Evolutionary conservation across 768 basidiomycete species (phyloP).

Genomic region (Phlegmacium glaucopus): DNA sequence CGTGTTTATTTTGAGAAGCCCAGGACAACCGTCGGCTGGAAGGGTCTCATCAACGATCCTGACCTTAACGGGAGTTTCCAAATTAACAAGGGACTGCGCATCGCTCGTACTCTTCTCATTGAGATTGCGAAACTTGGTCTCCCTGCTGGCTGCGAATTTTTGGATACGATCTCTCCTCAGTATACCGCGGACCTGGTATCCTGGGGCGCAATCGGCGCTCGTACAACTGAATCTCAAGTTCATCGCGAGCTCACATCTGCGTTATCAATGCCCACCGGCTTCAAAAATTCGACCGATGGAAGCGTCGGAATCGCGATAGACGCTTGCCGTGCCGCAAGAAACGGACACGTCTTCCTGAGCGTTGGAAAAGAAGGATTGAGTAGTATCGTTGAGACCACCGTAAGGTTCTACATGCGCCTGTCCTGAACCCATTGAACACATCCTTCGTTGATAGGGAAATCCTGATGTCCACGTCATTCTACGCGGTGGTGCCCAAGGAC

Average conservation of each 20-base stretch:
- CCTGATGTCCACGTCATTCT: slow-evolving; percentile 93
- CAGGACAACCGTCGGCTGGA: slow-evolving; percentile 97
- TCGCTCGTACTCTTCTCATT: slow-evolving; percentile 82
- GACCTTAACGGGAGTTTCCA: slow-evolving; percentile 91
- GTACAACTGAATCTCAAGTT: slow-evolving; percentile 91
- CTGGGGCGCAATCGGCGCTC: slow-evolving; percentile 96
- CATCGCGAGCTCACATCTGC: slow-evolving; percentile 86
- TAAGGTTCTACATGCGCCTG: slow-evolving; percentile 23
- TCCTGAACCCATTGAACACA: slow-evolving; percentile 2
- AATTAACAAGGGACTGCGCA: slow-evolving; percentile 93
- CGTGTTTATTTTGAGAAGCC: slow-evolving; percentile 98
- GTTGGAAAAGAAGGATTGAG: slow-evolving; percentile 96
- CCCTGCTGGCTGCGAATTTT: slow-evolving; percentile 95
- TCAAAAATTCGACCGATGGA: slow-evolving; percentile 99
- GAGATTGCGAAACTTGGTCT: slow-evolving; percentile 89
- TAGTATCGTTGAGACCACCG: slow-evolving; percentile 93
- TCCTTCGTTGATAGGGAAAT: slow-evolving; percentile 58
- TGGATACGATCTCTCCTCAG: slow-evolving; percentile 66
- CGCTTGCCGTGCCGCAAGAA: slow-evolving; percentile 88
- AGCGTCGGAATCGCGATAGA: slow-evolving; percentile 89
- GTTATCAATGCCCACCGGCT: slow-evolving; percentile 94
- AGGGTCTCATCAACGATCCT: slow-evolving; percentile 97
- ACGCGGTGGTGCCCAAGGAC: slow-evolving; percentile 85
- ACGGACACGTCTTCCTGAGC: slow-evolving; percentile 92
- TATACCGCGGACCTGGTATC: slow-evolving; percentile 88